Percentiles rank a stretch among this genome's conserved stretches.
phyloP scores from a whole-genome alignment of 805 yeast genomes.

The Metschnikowia corniflorae region DNA sequence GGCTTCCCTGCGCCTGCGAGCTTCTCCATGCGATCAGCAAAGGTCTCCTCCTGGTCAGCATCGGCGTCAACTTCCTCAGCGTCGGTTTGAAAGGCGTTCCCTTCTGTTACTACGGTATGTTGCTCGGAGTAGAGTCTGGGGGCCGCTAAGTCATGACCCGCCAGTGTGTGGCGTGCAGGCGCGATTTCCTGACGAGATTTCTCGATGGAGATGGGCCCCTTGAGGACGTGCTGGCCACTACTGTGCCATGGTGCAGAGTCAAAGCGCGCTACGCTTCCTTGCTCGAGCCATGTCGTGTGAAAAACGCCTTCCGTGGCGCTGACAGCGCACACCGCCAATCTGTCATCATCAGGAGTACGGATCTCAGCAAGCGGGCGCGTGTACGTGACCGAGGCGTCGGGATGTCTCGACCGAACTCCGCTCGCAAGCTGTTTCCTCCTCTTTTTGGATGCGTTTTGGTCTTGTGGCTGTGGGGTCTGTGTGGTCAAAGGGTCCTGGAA shows the following conservation, averaged over 20 bases:
- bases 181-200: slow-evolving; percentile 42
- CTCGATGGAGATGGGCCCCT: slow-evolving; percentile 22
- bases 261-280: slow-evolving; percentile 53
- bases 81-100: slow-evolving; percentile 55
- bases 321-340: slow-evolving; percentile 24
- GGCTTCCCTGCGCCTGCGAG: slow-evolving; percentile 28
- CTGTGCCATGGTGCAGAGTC: slow-evolving; percentile 51
- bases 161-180: slow-evolving; percentile 38
- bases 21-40: slow-evolving; percentile 54
- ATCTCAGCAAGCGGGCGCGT: slow-evolving; percentile 43
- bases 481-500: slow-evolving; percentile 55
- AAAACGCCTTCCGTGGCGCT: slow-evolving; percentile 20
- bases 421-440: slow-evolving; percentile 42
- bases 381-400: slow-evolving; percentile 45
- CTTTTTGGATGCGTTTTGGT: slow-evolving; percentile 24
- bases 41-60: slow-evolving; percentile 37
- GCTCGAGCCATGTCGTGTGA: slow-evolving; percentile 56
- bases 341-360: slow-evolving; percentile 28
- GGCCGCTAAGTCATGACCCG: slow-evolving; percentile 52
- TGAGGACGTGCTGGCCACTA: slow-evolving; percentile 25
- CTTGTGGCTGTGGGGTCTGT: slow-evolving; percentile 19
- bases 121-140: slow-evolving; percentile 58
- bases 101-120: slow-evolving; percentile 58
- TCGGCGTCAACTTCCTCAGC: slow-evolving; percentile 46
- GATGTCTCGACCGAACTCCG: slow-evolving; percentile 47